phyloP scores from a whole-genome alignment of 495 filamentous ascomycete species.

The Opeltia flavorubescens region DNA sequence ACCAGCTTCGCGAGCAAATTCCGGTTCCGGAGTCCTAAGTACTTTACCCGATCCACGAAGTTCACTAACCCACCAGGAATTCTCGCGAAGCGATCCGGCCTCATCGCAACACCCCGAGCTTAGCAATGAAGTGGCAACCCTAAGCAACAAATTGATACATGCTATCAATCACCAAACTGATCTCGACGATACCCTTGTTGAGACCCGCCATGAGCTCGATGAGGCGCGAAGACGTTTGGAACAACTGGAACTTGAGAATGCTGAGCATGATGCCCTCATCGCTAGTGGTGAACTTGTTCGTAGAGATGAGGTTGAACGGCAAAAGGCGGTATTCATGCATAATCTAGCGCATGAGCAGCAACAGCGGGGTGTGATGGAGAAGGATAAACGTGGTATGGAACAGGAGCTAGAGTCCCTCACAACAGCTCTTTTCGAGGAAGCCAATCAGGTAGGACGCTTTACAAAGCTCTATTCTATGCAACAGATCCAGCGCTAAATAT shows the following conservation, averaged over 20 bases:
- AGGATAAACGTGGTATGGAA: constrained; percentile 60
- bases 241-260: constrained; percentile 50
- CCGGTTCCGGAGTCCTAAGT: constrained; percentile 29
- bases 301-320: constrained; percentile 51
- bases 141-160: constrained; percentile 90
- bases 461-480: neutral
- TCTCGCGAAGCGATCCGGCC: constrained; percentile 24
- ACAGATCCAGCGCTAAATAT: constrained; percentile 18
- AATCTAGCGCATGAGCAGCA: constrained; percentile 49
- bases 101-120: constrained; percentile 54
- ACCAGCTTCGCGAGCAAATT: constrained; percentile 20
- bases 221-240: constrained; percentile 51
- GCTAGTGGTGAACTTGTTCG: constrained; percentile 56
- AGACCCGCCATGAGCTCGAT: constrained; percentile 72
- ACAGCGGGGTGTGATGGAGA: constrained; percentile 45
- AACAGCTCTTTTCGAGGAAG: constrained; percentile 84
- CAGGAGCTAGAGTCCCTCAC: constrained; percentile 81
- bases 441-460: constrained; percentile 50
- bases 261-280: constrained; percentile 59
- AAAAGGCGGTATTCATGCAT: constrained; percentile 53
- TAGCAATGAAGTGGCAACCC: constrained; percentile 72
- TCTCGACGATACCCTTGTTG: constrained; percentile 75
- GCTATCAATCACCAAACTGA: constrained; percentile 95
- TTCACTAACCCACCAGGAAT: constrained; percentile 19
- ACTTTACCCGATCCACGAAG: constrained; percentile 38